Conservation (phyloP, 2,329 filamentous ascomycete species). For the Colletotrichum chlorophyti region DNA sequence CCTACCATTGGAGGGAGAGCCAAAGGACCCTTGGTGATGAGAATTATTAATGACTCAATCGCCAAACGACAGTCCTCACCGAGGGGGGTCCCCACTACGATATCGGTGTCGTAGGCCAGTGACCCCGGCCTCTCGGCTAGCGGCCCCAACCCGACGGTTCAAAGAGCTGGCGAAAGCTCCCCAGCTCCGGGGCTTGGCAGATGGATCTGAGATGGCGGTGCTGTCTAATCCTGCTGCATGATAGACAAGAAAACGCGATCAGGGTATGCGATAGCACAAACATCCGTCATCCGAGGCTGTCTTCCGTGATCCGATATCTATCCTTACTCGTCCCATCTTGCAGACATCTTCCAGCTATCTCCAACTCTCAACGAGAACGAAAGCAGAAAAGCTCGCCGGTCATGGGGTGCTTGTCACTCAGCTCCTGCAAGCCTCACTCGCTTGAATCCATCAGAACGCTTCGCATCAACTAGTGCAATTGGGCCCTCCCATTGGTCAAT, state of each 20-base stretch:
- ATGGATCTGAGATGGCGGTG: conserved; percentile 11
- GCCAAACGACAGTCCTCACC: neutral
- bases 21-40: conserved; percentile 8
- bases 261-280: neutral
- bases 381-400: too few relatives aligned
- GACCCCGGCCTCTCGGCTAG: neutral
- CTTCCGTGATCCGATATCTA: conserved; percentile 20
- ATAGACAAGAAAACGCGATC: neutral
- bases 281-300: conserved; percentile 2
- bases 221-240: too few relatives aligned
- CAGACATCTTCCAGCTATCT: neutral
- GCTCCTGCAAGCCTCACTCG: neutral
- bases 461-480: neutral
- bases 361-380: neutral
- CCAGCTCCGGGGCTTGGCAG: too few relatives aligned
- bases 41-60: neutral
- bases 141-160: neutral
- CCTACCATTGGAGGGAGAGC: neutral
- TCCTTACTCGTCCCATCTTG: neutral
- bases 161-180: neutral
- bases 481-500: conserved; percentile 1
- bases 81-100: neutral
- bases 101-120: neutral
- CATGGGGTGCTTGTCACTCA: too few relatives aligned
- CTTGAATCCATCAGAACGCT: neutral